A percentile compares a stretch with the other conserved stretches of the same genome.
Evolutionary conservation across 169 alveolate genomes (phyloP).

Genomic region (Toxoplasma gondii): DNA sequence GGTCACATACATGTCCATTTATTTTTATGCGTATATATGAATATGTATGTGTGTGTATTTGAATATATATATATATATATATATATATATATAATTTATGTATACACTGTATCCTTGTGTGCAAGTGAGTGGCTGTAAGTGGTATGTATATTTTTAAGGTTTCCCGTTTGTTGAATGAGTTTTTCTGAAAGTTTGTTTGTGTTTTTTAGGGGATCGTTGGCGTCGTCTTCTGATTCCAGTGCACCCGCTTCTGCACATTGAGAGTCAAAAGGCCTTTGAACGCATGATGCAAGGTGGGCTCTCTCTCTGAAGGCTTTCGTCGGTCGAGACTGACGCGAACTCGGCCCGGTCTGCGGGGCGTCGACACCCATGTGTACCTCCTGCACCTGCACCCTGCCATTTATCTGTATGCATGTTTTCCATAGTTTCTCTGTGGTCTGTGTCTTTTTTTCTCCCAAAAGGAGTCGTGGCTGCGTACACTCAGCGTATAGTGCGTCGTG

Average conservation of each 20-base stretch:
- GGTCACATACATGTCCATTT: background rate
- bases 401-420: too few species aligned
- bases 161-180: too few species aligned
- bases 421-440: too few species aligned
- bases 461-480: too few species aligned
- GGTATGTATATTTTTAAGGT: background rate
- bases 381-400: too few species aligned
- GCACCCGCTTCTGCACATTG: conserved; percentile 76
- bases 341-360: too few species aligned
- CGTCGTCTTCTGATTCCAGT: conserved; percentile 69
- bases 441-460: too few species aligned
- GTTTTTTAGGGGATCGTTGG: conserved; percentile 71
- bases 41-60: too few species aligned
- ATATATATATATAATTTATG: background rate
- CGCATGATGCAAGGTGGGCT: conserved; percentile 59
- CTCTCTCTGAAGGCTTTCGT: background rate
- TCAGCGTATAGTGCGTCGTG: too few species aligned
- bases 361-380: too few species aligned
- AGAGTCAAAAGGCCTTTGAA: conserved; percentile 73
- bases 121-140: background rate
- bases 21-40: background rate
- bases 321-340: too few species aligned
- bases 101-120: background rate
- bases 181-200: background rate
- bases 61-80: background rate